Percentiles rank a stretch among this genome's conserved stretches.
phyloP scores from a whole-genome alignment of 176 grass and related monocot species.

The Dactylis glomerata region DNA sequence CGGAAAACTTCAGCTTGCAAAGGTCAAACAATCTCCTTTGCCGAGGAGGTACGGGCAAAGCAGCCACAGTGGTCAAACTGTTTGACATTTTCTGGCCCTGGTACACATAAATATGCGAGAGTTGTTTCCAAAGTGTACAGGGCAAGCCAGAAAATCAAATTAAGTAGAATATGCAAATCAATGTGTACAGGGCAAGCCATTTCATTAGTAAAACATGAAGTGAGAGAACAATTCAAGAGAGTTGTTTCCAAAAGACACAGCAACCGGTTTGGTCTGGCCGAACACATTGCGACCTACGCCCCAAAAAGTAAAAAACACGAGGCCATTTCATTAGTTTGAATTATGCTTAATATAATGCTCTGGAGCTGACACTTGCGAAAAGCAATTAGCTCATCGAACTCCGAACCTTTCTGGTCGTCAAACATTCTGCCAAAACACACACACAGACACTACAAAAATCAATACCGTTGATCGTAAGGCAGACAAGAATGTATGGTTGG shows the following conservation, averaged over 20 bases:
- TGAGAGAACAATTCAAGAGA: constrained; percentile 28
- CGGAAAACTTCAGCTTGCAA: constrained; percentile 4
- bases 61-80: constrained; percentile 36
- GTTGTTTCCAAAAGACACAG: constrained; percentile 12
- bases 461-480: not conserved
- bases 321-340: not conserved
- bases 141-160: not conserved
- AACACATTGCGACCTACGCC: not conserved
- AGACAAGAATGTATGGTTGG: not conserved
- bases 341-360: not conserved
- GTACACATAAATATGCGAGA: not conserved
- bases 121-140: not conserved
- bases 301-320: constrained; percentile 4
- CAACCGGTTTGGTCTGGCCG: constrained; percentile 20
- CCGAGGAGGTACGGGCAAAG: constrained; percentile 18
- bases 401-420: constrained; percentile 42
- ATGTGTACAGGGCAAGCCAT: not conserved
- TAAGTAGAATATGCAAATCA: not conserved
- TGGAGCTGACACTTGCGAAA: not conserved
- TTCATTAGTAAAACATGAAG: constrained; percentile 9
- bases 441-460: constrained; percentile 16
- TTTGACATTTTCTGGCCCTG: constrained; percentile 28
- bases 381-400: not conserved
- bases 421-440: constrained; percentile 42
- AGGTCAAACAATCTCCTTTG: constrained; percentile 32